Conservation (phyloP, 208 protist species). For the Acanthamoeba healyi region DNA sequence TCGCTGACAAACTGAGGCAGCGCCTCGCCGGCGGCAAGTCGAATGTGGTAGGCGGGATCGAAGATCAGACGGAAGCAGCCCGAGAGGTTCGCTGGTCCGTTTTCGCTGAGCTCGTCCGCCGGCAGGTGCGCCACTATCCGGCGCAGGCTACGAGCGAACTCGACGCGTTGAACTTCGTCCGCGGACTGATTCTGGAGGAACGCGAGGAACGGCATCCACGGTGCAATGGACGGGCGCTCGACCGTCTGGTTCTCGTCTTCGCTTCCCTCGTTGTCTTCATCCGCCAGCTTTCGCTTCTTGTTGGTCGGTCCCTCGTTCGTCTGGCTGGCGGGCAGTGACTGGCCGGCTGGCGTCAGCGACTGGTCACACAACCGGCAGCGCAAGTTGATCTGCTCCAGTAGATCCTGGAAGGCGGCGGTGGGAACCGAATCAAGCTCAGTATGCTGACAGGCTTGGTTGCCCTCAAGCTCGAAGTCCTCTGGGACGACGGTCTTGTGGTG, state of each 20-base stretch:
- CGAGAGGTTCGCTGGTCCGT: neutral
- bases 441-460: neutral
- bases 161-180: neutral
- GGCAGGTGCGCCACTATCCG: constrained; percentile 16
- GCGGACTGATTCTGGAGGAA: constrained; percentile 32
- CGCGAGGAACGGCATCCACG: neutral
- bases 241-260: constrained; percentile 16
- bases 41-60: neutral
- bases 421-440: neutral
- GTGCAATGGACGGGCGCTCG: neutral
- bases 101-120: neutral
- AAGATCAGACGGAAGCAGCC: neutral
- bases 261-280: neutral
- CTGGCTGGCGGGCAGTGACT: neutral
- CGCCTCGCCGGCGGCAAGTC: neutral
- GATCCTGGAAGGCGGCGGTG: neutral
- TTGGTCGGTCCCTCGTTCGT: neutral
- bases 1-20: neutral
- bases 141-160: constrained; percentile 41
- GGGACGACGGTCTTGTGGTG: neutral
- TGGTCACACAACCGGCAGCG: constrained; percentile 11
- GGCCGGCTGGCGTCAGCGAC: neutral
- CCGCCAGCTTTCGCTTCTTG: neutral
- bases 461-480: neutral
- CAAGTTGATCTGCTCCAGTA: constrained; percentile 61